phyloP scores from a whole-genome alignment of 768 basidiomycete species.

The Boletales sp. region DNA sequence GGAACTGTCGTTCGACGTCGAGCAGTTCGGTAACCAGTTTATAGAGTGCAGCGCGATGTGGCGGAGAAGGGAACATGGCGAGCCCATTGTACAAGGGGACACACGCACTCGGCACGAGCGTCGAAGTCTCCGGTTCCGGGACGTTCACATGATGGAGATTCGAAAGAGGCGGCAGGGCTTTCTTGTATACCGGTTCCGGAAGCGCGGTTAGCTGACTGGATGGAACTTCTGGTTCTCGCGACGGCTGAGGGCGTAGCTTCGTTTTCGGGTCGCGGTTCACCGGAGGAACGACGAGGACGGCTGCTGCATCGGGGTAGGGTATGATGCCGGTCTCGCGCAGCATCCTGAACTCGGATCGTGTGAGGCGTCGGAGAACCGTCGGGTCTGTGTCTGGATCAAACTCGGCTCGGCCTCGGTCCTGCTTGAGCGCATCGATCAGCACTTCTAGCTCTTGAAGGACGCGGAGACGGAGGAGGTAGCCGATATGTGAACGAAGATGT shows the following conservation, averaged over 20 bases:
- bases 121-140: conserved; percentile 4
- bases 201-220: conserved; percentile 1
- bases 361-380: conserved; percentile 59
- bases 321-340: conserved; percentile 46
- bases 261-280: conserved; percentile 51
- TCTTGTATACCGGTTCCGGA: conserved; percentile 3
- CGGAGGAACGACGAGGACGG: conserved; percentile 68
- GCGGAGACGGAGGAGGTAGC: conserved; percentile 65
- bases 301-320: conserved; percentile 52
- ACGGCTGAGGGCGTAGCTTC: conserved; percentile 39
- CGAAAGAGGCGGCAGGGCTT: conserved; percentile 27
- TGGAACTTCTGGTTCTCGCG: conserved; percentile 34
- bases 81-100: conserved; percentile 71
- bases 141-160: conserved; percentile 10
- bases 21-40: conserved; percentile 46
- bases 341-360: conserved; percentile 53
- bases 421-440: conserved; percentile 34
- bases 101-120: conserved; percentile 28
- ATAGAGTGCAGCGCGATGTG: conserved; percentile 61
- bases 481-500: conserved; percentile 51
- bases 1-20: conserved; percentile 39
- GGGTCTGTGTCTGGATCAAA: conserved; percentile 17
- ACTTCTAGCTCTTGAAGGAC: conserved; percentile 74
- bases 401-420: neutral
- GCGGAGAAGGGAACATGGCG: conserved; percentile 56